phyloP scores from a whole-genome alignment of 2,329 filamentous ascomycete genomes.

The Tolypocladium amazonense region DNA sequence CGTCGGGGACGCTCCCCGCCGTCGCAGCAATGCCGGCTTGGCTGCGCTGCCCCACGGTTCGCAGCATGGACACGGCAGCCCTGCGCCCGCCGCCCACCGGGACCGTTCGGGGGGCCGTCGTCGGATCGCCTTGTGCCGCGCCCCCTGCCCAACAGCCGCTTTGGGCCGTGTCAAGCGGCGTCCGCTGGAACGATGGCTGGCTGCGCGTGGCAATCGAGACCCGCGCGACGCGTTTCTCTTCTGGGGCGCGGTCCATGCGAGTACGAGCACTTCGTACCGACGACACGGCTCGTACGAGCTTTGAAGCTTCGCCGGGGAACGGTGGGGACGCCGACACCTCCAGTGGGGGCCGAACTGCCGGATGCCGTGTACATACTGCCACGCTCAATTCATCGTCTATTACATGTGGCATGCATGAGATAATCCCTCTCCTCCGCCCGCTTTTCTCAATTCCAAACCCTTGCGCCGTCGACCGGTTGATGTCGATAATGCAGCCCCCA shows the following conservation, averaged over 20 bases:
- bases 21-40: background rate
- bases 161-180: background rate
- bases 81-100: background rate
- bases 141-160: background rate
- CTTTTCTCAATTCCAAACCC: background rate
- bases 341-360: background rate
- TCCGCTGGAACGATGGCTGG: too few relatives aligned
- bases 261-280: background rate
- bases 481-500: background rate
- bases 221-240: background rate
- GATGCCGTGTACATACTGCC: background rate
- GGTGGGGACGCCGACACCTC: background rate
- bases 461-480: constrained; percentile 2
- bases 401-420: background rate
- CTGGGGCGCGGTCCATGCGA: background rate
- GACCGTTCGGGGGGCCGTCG: background rate
- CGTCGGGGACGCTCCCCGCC: background rate
- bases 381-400: background rate
- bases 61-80: background rate
- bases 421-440: background rate
- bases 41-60: background rate
- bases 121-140: background rate
- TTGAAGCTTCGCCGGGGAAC: background rate
- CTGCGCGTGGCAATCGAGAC: background rate
- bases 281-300: background rate